phyloP scores from a whole-genome alignment of 2,329 filamentous ascomycete species.

The Fusarium camptoceras region DNA sequence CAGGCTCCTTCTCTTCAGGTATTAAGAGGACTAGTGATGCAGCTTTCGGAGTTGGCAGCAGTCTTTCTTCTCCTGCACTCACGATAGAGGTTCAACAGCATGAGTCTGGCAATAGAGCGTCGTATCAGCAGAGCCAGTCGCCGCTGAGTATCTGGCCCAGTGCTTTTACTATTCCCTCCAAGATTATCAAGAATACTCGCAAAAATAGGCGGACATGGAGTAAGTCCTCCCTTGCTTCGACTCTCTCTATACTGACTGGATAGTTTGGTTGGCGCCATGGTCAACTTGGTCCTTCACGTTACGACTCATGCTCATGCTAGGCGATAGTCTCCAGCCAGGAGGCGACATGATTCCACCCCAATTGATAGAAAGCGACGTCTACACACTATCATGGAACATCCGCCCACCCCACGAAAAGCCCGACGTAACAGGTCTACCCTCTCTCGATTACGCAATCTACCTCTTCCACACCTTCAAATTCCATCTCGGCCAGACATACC shows the following conservation, averaged over 20 bases:
- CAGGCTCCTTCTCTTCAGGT: not conserved
- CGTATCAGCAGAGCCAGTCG: constrained; percentile 13
- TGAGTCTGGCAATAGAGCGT: constrained; percentile 7
- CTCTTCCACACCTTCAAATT: constrained; percentile 54
- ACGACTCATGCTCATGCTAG: constrained; percentile 49
- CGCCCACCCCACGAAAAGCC: constrained; percentile 34
- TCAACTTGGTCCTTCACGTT: constrained; percentile 52
- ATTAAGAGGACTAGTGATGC: constrained; percentile 28
- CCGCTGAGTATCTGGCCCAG: constrained; percentile 47
- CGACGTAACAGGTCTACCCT: constrained; percentile 51
- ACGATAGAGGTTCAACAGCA: constrained; percentile 20
- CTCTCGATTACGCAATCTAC: constrained; percentile 50
- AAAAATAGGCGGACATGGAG: constrained; percentile 52
- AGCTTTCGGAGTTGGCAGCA: constrained; percentile 30
- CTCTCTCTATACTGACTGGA: not conserved
- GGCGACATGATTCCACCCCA: constrained; percentile 36
- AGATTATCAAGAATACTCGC: constrained; percentile 47
- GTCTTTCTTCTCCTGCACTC: constrained; percentile 36
- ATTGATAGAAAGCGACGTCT: constrained; percentile 48
- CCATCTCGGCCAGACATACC: constrained; percentile 53
- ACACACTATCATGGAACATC: constrained; percentile 43
- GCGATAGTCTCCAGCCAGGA: constrained; percentile 46
- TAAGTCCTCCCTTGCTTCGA: constrained; percentile 31
- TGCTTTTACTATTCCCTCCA: constrained; percentile 47
- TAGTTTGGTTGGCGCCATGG: constrained; percentile 50